These are phyloP conservation scores for Lactarius hengduanensis DNA, from an alignment of 768 basidiomycete genomes.

Conservation along the genomic window DNA sequence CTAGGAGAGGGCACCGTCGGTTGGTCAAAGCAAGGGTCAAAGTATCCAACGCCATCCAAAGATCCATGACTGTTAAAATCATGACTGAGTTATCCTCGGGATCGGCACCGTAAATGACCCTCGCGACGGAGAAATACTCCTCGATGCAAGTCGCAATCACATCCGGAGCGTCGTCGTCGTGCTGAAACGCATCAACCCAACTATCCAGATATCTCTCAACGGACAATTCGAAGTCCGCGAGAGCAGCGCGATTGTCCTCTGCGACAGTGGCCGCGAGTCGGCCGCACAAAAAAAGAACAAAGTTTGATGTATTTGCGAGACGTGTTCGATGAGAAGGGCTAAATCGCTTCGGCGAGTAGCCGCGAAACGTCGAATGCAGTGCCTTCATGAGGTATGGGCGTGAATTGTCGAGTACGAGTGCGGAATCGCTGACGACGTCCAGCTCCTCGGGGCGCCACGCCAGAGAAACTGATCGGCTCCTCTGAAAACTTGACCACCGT, in stretches of 20 bases:
- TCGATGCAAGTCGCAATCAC: conserved; percentile 3
- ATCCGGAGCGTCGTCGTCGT: not conserved
- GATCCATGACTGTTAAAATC: conserved; percentile 38
- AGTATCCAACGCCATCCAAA: conserved; percentile 42
- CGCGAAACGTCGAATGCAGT: not conserved
- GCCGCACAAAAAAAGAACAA: not conserved
- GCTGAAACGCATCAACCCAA: not conserved
- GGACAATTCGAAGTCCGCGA: not conserved
- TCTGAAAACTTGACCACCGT: not conserved
- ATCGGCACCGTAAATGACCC: not conserved
- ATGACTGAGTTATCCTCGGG: conserved; percentile 7
- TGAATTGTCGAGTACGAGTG: not conserved
- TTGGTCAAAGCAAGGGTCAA: not conserved
- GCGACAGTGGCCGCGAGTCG: not conserved
- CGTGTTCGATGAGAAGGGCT: not conserved
- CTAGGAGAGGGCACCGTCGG: not conserved
- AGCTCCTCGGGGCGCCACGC: not conserved
- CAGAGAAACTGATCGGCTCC: not conserved
- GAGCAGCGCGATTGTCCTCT: not conserved
- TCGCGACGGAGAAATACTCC: not conserved
- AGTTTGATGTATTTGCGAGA: not conserved
- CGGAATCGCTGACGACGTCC: not conserved
- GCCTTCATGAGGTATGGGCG: not conserved
- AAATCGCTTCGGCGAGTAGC: not conserved
- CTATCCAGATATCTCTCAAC: not conserved